Evolutionary conservation across 169 alveolate genomes (phyloP).

Genomic region (Pseudocohnilembus persalinus): DNA sequence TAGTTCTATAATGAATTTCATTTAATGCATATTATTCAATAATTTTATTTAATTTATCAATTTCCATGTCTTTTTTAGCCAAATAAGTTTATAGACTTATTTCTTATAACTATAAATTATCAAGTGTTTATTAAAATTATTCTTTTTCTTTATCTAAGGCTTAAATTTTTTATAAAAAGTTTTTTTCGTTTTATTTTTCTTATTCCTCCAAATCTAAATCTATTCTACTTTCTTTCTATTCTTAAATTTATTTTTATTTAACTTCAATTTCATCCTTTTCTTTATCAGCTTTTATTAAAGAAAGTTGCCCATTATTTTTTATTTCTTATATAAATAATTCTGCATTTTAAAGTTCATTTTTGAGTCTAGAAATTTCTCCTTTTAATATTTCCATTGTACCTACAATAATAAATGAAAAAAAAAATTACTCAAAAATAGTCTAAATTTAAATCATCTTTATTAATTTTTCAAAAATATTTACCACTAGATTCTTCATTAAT

Average conservation of each 20-base stretch:
- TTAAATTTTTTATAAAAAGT: too few species aligned
- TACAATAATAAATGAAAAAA: too few species aligned
- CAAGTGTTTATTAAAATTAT: not conserved
- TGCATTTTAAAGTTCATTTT: not conserved
- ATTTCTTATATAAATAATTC: not conserved
- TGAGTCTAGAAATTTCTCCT: not conserved
- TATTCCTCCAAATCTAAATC: not conserved
- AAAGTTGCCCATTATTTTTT: too few species aligned
- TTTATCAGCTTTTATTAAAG: too few species aligned
- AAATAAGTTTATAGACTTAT: not conserved
- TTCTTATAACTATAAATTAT: too few species aligned
- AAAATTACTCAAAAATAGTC: too few species aligned
- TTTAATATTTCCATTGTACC: not conserved
- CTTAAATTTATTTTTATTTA: too few species aligned
- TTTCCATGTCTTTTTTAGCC: not conserved
- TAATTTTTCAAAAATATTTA: too few species aligned
- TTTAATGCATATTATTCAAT: not conserved
- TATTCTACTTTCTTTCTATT: too few species aligned
- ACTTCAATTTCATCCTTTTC: too few species aligned
- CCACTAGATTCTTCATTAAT: not conserved
- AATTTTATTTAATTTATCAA: not conserved
- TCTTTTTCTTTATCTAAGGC: not conserved
- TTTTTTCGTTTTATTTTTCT: not conserved
- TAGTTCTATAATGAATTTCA: not conserved
- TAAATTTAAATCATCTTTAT: too few species aligned